Evolutionary conservation across 1,139 yeast species (phyloP).

Genomic region (Blastobotrys serpentis): DNA sequence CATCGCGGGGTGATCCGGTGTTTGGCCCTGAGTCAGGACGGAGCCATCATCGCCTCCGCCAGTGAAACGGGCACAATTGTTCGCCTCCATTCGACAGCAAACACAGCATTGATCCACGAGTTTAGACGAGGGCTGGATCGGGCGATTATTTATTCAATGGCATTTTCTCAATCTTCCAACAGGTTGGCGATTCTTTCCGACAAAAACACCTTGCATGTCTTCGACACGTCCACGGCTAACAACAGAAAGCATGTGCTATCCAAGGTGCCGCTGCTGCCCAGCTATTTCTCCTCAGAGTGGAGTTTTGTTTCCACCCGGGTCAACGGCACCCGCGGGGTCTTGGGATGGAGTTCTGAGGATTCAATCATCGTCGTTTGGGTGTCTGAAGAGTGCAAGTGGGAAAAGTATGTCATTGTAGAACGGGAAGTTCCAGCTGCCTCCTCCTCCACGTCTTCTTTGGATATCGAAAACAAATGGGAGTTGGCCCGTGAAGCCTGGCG

Average conservation of each 20-base stretch:
- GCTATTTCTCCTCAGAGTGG: constrained; percentile 86
- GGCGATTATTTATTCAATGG: constrained; percentile 79
- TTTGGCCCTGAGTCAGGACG: constrained; percentile 66
- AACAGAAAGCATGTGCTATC: constrained; percentile 69
- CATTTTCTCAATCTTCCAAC: constrained; percentile 72
- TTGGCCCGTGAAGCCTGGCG: constrained; percentile 78
- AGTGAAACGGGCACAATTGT: constrained; percentile 85
- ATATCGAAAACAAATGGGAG: constrained; percentile 47
- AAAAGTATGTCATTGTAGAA: constrained; percentile 70
- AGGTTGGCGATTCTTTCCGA: constrained; percentile 84
- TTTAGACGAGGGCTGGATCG: constrained; percentile 86
- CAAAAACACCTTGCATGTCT: constrained; percentile 84
- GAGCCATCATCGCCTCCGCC: constrained; percentile 82
- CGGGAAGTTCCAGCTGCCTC: constrained; percentile 30
- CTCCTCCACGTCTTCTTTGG: constrained; percentile 13
- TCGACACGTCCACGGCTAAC: constrained; percentile 43
- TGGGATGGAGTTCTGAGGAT: constrained; percentile 80
- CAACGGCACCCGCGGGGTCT: constrained; percentile 48
- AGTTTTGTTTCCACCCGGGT: constrained; percentile 80
- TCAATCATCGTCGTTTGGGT: constrained; percentile 68
- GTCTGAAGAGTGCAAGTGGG: constrained; percentile 71
- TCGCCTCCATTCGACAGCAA: constrained; percentile 70
- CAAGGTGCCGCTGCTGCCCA: constrained; percentile 66
- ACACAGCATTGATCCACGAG: constrained; percentile 72
- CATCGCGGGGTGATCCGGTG: constrained; percentile 72